Base-by-base conservation (phyloP, 495 filamentous ascomycete genomes). In the Articulospora tetracladia region DNA sequence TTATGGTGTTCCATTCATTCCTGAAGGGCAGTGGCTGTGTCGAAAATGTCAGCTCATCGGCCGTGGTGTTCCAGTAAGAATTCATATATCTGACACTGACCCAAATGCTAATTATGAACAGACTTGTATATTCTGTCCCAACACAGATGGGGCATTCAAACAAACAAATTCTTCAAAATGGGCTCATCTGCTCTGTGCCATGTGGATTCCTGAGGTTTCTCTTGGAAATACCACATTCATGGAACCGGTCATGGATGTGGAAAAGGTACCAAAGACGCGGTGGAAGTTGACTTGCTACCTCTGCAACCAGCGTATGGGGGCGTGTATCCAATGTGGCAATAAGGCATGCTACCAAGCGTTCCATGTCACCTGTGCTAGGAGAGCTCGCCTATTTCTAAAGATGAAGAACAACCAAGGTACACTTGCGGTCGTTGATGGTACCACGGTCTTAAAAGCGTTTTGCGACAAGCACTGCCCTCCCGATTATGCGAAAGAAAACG, bases 1-100 rank as follows among this genome's bases (percentile, higher is more conserved):
- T 74, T 99, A 98, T 75, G 94, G 94, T 62, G 94, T 99, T 51
- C 94, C 95, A 27, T 97, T 95, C 75, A 98, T 99, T 67, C 94
- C 94, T 0, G 94, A 98, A 74, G 94, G 94, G 6, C 95, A 99
- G 71, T 99, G 95, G 95, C 77, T 97, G 36, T 99, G 94, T 75
- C 86, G 94, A 41, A 97, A 97, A 73, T 99, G 94, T 73, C 91
- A 97, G 74, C 78, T 97, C 61, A 91, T 97, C 69, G 95, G 95
- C 49, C 84, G 92, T 67, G 92, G 92, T 30, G 86, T 88, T 69
- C 89, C 92, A 60, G 89, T 91, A 74, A 77, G 85, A 76, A 24
- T 10, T 4, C 3, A 11, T 23, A 26, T 7, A 11, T 53, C 17
- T 17, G 1, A 41, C n/a, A 3, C n/a, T 22, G 2, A 41, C 15